phyloP scores from a whole-genome alignment of 345 rosid species.

The Syzygium grande region DNA sequence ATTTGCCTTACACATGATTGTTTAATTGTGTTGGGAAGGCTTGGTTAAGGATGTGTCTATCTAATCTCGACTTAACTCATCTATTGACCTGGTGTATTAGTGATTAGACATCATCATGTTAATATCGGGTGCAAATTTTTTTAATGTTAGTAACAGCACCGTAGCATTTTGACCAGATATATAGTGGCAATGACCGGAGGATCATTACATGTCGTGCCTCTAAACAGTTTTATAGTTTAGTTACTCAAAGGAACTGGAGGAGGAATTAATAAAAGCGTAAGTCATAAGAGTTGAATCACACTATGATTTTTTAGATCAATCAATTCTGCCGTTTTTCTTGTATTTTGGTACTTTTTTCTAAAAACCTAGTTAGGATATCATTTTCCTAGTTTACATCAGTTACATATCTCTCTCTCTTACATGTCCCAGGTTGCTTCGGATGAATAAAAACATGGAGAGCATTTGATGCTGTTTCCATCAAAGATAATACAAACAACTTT shows the following conservation, averaged over 20 bases:
- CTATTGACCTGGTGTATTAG: background rate
- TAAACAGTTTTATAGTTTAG: rapidly evolving
- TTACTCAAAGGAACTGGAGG: background rate
- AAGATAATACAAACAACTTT: background rate
- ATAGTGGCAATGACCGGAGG: too few species aligned
- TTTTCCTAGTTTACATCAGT: background rate
- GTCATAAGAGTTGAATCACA: background rate
- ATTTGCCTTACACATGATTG: background rate
- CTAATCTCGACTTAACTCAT: background rate
- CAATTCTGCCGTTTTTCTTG: rapidly evolving
- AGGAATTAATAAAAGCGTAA: background rate
- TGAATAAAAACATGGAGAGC: background rate
- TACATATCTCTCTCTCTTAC: background rate
- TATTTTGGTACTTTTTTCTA: background rate
- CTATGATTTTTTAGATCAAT: background rate
- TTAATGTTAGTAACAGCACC: rapidly evolving
- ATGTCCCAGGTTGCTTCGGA: background rate
- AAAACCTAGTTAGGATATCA: background rate
- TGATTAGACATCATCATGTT: background rate
- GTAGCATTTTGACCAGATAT: too few species aligned
- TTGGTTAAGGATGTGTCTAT: background rate
- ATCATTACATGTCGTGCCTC: background rate
- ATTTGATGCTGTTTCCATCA: background rate
- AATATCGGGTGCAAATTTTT: background rate
- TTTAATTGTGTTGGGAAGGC: background rate